Evolutionary conservation across 192 early-diverging fungal species (phyloP).

Genomic region (Rhizophagus prolifer): DNA sequence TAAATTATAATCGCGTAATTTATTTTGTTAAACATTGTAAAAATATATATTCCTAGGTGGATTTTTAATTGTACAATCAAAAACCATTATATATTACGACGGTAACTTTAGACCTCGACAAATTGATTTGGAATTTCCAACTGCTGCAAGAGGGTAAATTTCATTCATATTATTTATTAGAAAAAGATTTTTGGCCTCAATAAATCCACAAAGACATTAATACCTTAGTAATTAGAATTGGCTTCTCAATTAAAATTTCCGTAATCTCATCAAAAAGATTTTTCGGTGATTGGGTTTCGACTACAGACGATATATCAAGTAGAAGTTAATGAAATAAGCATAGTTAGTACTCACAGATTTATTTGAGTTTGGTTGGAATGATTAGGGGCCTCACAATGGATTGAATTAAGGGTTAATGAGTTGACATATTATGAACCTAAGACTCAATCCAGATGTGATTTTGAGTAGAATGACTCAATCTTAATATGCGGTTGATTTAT

Average conservation of each 20-base stretch:
- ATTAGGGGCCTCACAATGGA: too few species aligned
- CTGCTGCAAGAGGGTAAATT: background rate
- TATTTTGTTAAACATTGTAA: background rate
- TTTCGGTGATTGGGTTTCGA: too few species aligned
- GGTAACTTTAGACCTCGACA: conserved; percentile 34
- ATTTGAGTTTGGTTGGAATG: background rate
- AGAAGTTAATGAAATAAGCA: background rate
- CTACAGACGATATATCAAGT: background rate
- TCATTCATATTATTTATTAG: background rate
- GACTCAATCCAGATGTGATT: background rate
- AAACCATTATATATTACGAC: conserved; percentile 55
- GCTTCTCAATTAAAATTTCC: too few species aligned
- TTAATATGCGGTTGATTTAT: background rate
- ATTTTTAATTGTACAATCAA: conserved; percentile 54
- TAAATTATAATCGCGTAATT: background rate
- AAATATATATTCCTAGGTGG: conserved; percentile 41
- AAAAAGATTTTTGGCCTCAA: background rate
- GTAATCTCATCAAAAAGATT: too few species aligned
- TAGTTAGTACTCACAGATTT: background rate
- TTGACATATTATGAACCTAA: background rate
- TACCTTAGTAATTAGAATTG: too few species aligned
- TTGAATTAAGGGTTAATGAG: background rate
- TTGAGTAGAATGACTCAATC: background rate
- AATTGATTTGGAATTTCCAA: background rate
- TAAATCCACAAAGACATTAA: background rate